phyloP scores from a whole-genome alignment of 208 protist species.

The Leishmania arabica region DNA sequence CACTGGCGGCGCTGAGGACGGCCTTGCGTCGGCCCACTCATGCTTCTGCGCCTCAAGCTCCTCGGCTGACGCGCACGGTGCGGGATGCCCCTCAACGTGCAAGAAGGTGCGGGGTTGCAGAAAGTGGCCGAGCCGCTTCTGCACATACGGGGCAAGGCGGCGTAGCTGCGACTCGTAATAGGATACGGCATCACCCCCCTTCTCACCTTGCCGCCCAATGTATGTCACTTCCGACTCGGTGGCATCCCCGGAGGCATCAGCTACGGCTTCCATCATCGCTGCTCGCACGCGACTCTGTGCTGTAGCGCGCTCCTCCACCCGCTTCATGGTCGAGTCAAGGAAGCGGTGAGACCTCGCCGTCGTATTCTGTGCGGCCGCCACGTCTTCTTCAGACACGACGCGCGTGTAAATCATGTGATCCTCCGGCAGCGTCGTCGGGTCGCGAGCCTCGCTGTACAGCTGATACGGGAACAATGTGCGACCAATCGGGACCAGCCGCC shows the following conservation, averaged over 20 bases:
- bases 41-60: conserved; percentile 6
- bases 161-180: conserved; percentile 68
- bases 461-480: conserved; percentile 69
- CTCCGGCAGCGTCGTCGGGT: conserved; percentile 34
- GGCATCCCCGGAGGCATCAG: background rate
- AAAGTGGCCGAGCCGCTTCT: conserved; percentile 70
- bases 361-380: background rate
- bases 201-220: conserved; percentile 7
- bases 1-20: conserved; percentile 26
- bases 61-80: conserved; percentile 42
- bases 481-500: conserved; percentile 69
- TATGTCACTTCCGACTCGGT: background rate
- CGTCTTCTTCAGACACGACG: conserved; percentile 38
- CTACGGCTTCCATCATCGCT: background rate
- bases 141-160: conserved; percentile 39
- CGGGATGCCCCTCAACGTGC: conserved; percentile 54
- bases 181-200: conserved; percentile 3
- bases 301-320: conserved; percentile 7
- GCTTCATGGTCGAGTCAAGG: background rate
- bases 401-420: conserved; percentile 57
- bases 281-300: conserved; percentile 23
- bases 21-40: background rate
- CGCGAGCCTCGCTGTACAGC: conserved; percentile 57
- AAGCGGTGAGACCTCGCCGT: background rate
- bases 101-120: conserved; percentile 67